Evolutionary conservation across 331 rosid species (phyloP).

Genomic region (Erythrophleum ivorense): DNA sequence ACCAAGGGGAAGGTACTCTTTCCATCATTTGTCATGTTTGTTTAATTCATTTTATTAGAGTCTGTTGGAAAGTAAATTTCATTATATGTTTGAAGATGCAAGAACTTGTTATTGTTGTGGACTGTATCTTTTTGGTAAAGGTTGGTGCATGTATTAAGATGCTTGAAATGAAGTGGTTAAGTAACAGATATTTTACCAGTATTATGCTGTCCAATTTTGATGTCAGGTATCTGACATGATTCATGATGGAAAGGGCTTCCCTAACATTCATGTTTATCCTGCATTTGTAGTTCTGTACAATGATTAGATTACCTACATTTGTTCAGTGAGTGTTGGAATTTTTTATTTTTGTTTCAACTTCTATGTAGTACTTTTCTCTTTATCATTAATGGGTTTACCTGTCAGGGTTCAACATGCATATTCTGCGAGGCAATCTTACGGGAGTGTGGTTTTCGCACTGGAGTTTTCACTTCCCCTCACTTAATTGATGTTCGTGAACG

Average conservation of each 20-base stretch:
- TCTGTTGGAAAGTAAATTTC: constrained; percentile 6
- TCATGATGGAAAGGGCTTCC: constrained; percentile 24
- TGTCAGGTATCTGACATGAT: constrained; percentile 24
- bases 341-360: constrained; percentile 18
- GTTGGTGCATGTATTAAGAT: constrained; percentile 29
- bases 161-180: constrained; percentile 30
- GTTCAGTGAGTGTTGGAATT: background rate
- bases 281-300: constrained; percentile 13
- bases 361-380: background rate
- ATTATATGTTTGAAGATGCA: constrained; percentile 32
- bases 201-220: constrained; percentile 19
- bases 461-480: constrained; percentile 84
- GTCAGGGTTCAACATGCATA: constrained; percentile 78
- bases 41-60: constrained; percentile 11
- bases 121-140: constrained; percentile 20
- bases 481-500: constrained; percentile 74
- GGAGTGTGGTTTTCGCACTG: constrained; percentile 76
- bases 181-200: background rate
- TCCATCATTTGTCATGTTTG: background rate
- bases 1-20: constrained; percentile 81
- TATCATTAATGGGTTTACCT: constrained; percentile 34
- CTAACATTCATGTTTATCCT: constrained; percentile 34
- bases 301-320: background rate
- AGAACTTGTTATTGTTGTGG: constrained; percentile 15
- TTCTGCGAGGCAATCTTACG: constrained; percentile 71